Base-by-base conservation (phyloP, 1,284 basidiomycete species). In the Leccinum angustisporum region DNA sequence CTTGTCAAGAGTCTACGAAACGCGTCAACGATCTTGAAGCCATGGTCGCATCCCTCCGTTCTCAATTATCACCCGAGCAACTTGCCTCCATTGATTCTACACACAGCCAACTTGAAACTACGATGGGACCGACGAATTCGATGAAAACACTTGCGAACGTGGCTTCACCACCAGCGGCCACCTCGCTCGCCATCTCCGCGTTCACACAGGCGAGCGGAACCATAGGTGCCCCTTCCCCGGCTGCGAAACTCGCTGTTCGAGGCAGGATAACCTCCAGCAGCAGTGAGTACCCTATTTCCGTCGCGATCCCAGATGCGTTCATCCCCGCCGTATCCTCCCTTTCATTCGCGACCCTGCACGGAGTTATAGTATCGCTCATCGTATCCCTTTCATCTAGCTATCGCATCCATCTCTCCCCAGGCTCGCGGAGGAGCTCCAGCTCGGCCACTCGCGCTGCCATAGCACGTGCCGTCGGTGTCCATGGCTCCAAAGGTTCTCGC, bases 101-200 rank as follows among this genome's bases (percentile, higher is more conserved):
- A 25, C 46, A 59, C 53, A 51, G 13, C 13, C 57, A 61, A 58
- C 25, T 27, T 27, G 25, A 27, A 27, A 14, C 38, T 33, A 25
- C 38, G 31, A 36, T 18, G 9, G 58, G 7, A 53, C 61, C 57
- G 11, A 9, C 61, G 9, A 33, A 50, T 43, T 33, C 51, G 1
- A 51, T 30, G 30, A 43, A 61, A 25, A 40, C 61, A 86, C 82
- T 7, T 91, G 89, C 69, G 84, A 87, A 11, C 84, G 87, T 58
- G 83, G 84, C 1, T 94, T 94, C 76, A 91, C 90, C 58, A 94
- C 92, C 51, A 88, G 86, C 68, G 92, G 92, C 36, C 92, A 94
- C 70, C 84, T 94, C 21, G 89, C 92, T 0, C 83, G 92, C 55
- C 92, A 94, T 73, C 83, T 88, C 27, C 82, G 90, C 58, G 86